These are phyloP conservation scores for Aspergillus viridinutans DNA, from an alignment of 2,329 filamentous ascomycete genomes.

Conservation along the genomic window DNA sequence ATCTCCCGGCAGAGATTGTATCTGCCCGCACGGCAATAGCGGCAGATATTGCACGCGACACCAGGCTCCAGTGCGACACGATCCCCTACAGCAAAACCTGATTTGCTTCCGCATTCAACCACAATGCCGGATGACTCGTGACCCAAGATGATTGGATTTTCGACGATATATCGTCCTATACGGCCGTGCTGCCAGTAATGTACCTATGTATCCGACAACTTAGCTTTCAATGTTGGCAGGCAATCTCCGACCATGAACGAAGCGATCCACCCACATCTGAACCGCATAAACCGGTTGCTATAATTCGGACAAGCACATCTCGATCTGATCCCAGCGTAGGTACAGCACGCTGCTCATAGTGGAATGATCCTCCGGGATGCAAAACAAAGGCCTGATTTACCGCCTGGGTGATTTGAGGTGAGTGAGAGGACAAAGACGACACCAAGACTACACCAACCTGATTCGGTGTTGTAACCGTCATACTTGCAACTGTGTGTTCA, in stretches of 20 bases:
- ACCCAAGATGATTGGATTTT: slow-evolving; percentile 47
- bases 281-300: slow-evolving; percentile 82
- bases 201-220: slow-evolving; percentile 17
- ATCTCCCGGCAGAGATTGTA: slow-evolving; percentile 87
- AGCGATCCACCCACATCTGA: slow-evolving; percentile 57
- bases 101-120: slow-evolving; percentile 54
- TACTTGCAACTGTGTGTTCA: too few relatives aligned
- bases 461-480: not conserved
- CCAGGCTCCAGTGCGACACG: slow-evolving; percentile 71
- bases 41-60: slow-evolving; percentile 65
- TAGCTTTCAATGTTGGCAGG: not conserved
- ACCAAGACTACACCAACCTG: too few relatives aligned
- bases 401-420: not conserved
- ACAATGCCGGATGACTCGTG: slow-evolving; percentile 67
- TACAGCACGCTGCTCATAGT: slow-evolving; percentile 16
- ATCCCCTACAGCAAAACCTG: slow-evolving; percentile 58
- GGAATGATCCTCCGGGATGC: slow-evolving; percentile 18
- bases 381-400: slow-evolving; percentile 15
- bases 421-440: too few relatives aligned
- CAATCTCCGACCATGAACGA: not conserved
- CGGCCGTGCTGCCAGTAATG: slow-evolving; percentile 40
- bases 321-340: slow-evolving; percentile 36
- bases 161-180: slow-evolving; percentile 35
- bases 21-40: slow-evolving; percentile 66
- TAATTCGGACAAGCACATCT: slow-evolving; percentile 71